phyloP scores from a whole-genome alignment of 805 yeast species.

The Priceomyces medius region DNA sequence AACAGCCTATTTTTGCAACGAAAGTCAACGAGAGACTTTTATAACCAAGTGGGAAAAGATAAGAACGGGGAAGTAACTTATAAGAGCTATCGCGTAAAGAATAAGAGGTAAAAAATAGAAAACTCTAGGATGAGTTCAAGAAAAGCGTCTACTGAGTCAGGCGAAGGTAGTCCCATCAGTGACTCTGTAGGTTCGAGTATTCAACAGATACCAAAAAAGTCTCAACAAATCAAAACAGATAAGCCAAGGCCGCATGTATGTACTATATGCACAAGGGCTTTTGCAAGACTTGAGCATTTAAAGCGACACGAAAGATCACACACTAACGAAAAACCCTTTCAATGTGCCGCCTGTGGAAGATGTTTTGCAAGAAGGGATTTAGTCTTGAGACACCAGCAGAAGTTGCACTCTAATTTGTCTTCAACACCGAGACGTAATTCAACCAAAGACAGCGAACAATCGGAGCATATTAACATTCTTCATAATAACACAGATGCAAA shows the following conservation, averaged over 20 bases:
- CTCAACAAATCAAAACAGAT: slow-evolving; percentile 80
- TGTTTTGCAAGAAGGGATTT: slow-evolving; percentile 90
- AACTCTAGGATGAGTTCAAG: too few species aligned
- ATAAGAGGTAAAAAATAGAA: too few species aligned
- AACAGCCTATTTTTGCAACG: not conserved
- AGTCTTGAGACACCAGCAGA: slow-evolving; percentile 91
- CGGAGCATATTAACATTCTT: slow-evolving; percentile 52
- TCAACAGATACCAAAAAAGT: slow-evolving; percentile 83
- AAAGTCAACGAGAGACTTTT: not conserved
- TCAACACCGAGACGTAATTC: slow-evolving; percentile 34
- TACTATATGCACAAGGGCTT: slow-evolving; percentile 86
- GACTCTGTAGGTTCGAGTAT: slow-evolving; percentile 11
- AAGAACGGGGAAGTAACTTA: too few species aligned
- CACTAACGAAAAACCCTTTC: slow-evolving; percentile 94
- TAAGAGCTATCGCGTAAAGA: too few species aligned
- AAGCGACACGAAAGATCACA: slow-evolving; percentile 93
- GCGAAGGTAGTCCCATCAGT: not conserved
- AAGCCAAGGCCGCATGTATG: slow-evolving; percentile 95
- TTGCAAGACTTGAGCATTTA: slow-evolving; percentile 92
- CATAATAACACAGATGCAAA: slow-evolving; percentile 52
- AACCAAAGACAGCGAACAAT: slow-evolving; percentile 23
- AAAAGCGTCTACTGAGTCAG: slow-evolving; percentile 1
- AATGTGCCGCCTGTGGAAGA: slow-evolving; percentile 94
- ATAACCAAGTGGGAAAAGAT: not conserved
- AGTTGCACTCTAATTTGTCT: slow-evolving; percentile 66